Percentiles rank a stretch among this genome's conserved stretches.
phyloP scores from a whole-genome alignment of 2,329 filamentous ascomycete species.

The Talaromyces piceae region DNA sequence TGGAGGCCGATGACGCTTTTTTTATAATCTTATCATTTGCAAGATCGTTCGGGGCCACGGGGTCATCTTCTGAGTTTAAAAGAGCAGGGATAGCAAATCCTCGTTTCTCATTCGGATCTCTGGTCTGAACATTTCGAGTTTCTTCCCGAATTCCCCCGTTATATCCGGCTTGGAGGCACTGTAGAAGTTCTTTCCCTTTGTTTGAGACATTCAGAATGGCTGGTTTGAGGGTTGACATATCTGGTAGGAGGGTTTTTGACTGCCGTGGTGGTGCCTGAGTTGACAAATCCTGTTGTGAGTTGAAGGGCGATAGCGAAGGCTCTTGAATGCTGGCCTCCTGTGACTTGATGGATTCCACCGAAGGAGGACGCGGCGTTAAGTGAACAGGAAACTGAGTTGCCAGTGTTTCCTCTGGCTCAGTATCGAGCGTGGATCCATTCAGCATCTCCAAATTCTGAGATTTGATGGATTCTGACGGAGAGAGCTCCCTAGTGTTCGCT shows the following conservation, averaged over 20 bases:
- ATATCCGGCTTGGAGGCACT: background rate
- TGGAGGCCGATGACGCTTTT: background rate
- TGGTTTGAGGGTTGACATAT: background rate
- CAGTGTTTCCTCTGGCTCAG: background rate
- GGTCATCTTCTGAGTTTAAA: background rate
- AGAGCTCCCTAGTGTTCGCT: background rate
- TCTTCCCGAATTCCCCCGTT: background rate
- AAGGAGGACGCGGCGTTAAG: background rate
- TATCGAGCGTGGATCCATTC: background rate
- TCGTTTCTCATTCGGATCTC: background rate
- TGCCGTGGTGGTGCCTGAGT: background rate
- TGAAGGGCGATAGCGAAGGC: background rate
- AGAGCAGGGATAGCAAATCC: background rate
- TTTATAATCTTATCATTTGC: background rate
- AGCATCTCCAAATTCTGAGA: background rate
- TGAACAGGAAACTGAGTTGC: slow-evolving; percentile 1
- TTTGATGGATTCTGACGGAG: background rate
- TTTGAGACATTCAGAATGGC: background rate
- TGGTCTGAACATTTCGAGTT: background rate
- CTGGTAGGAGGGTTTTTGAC: background rate
- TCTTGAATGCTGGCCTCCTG: background rate
- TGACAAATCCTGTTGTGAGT: slow-evolving; percentile 1
- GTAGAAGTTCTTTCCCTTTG: background rate
- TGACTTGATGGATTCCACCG: slow-evolving; percentile 2
- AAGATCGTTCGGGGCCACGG: background rate